These are phyloP conservation scores for Canavalia gladiata DNA, from an alignment of 306 rosid species.

Conservation along the genomic window DNA sequence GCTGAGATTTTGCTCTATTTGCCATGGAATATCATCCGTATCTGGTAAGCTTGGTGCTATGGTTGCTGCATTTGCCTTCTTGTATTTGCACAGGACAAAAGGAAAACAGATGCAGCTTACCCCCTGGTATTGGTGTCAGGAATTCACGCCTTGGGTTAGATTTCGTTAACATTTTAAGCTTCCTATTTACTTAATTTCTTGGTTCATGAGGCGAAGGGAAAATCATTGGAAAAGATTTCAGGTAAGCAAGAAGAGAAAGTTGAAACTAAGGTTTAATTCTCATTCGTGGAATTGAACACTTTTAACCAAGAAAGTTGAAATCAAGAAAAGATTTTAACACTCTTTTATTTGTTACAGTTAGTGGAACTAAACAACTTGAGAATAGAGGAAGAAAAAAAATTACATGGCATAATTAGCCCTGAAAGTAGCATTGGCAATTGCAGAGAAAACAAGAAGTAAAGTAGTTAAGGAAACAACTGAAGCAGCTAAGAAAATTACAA, in stretches of 20 bases:
- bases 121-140: constrained; percentile 73
- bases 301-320: too few species aligned
- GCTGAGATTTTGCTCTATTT: constrained; percentile 85
- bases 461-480: too few species aligned
- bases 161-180: constrained; percentile 61
- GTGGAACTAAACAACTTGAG: too few species aligned
- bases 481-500: too few species aligned
- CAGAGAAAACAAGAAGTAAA: too few species aligned
- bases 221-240: constrained; percentile 76
- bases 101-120: constrained; percentile 71
- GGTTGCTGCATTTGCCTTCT: constrained; percentile 78
- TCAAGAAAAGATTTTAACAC: too few species aligned
- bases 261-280: constrained; percentile 19
- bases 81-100: constrained; percentile 75
- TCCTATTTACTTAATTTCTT: constrained; percentile 60
- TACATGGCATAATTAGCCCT: too few species aligned
- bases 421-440: too few species aligned
- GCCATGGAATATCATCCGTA: constrained; percentile 80
- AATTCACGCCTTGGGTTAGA: constrained; percentile 62
- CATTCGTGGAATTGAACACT: background rate
- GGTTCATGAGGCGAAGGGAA: constrained; percentile 80
- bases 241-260: constrained; percentile 68
- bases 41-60: constrained; percentile 77
- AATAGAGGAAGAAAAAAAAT: too few species aligned
- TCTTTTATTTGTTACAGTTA: too few species aligned